Percentiles rank a stretch among this genome's conserved stretches.
Evolutionary conservation across 192 early-diverging fungal genomes (phyloP).

Genomic region (Coemansia sp.): DNA sequence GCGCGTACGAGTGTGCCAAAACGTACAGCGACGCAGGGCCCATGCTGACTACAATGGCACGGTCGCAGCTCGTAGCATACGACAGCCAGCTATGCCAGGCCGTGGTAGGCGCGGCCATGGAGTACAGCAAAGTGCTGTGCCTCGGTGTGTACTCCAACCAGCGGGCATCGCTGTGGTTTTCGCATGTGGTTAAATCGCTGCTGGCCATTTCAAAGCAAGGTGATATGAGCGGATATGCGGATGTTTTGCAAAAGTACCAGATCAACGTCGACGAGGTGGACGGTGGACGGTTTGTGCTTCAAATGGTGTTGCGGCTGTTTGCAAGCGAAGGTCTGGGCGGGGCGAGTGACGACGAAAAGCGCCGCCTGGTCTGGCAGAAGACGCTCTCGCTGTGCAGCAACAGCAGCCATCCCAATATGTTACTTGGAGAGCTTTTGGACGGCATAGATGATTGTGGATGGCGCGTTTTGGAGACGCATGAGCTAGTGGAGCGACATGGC

Average conservation of each 20-base stretch:
- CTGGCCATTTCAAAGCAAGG: background rate
- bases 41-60: constrained; percentile 33
- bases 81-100: constrained; percentile 22
- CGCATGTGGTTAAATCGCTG: constrained; percentile 28
- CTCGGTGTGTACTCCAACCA: constrained; percentile 43
- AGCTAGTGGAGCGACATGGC: constrained; percentile 13
- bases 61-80: constrained; percentile 18
- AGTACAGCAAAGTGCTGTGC: constrained; percentile 45
- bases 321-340: background rate
- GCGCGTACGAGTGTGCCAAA: constrained; percentile 50
- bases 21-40: constrained; percentile 40
- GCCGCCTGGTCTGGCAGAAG: constrained; percentile 18
- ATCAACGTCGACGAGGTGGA: constrained; percentile 3
- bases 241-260: background rate
- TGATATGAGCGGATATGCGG: background rate
- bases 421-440: constrained; percentile 20
- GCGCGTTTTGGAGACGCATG: constrained; percentile 26
- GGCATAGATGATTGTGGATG: constrained; percentile 36
- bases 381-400: constrained; percentile 33
- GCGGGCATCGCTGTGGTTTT: constrained; percentile 36
- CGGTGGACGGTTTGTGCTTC: constrained; percentile 17
- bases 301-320: constrained; percentile 17
- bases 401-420: constrained; percentile 1
- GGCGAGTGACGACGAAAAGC: background rate
- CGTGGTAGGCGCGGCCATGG: constrained; percentile 33